phyloP scores from a whole-genome alignment of 352 stramenopile species.

The Phytopythium vexans region DNA sequence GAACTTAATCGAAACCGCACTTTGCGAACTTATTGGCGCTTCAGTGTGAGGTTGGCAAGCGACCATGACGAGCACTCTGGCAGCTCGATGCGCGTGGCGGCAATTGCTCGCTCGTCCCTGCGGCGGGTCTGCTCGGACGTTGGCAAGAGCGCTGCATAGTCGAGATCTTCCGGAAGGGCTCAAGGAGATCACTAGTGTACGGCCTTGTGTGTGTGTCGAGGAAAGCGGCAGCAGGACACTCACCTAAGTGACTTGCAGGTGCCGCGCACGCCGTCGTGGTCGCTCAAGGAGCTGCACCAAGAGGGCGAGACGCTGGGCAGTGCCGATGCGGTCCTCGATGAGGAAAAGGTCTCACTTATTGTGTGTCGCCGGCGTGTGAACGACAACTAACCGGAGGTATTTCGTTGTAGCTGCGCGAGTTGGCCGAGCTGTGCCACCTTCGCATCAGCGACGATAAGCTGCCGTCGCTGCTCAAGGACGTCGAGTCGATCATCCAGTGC shows the following conservation, averaged over 20 bases:
- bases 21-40: constrained; percentile 2
- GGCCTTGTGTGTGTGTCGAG: not conserved
- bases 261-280: constrained; percentile 76
- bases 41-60: too few species aligned
- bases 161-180: constrained; percentile 42
- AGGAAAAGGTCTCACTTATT: constrained; percentile 40
- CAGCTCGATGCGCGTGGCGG: constrained; percentile 15
- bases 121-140: constrained; percentile 6
- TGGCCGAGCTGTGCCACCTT: constrained; percentile 81
- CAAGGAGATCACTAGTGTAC: constrained; percentile 37
- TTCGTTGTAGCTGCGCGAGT: constrained; percentile 50
- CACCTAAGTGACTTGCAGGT: constrained; percentile 22
- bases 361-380: not conserved
- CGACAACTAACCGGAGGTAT: not conserved
- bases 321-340: constrained; percentile 49
- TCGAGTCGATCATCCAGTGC: constrained; percentile 87
- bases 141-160: constrained; percentile 10
- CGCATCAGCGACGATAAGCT: constrained; percentile 74
- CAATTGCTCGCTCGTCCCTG: constrained; percentile 4
- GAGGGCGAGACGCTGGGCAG: constrained; percentile 39
- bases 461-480: constrained; percentile 67
- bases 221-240: not conserved
- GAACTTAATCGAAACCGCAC: constrained; percentile 11
- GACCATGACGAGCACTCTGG: not conserved
- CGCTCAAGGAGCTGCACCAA: constrained; percentile 73